Evolutionary conservation across 306 rosid species (phyloP).

Genomic region (Hippophae rhamnoides): DNA sequence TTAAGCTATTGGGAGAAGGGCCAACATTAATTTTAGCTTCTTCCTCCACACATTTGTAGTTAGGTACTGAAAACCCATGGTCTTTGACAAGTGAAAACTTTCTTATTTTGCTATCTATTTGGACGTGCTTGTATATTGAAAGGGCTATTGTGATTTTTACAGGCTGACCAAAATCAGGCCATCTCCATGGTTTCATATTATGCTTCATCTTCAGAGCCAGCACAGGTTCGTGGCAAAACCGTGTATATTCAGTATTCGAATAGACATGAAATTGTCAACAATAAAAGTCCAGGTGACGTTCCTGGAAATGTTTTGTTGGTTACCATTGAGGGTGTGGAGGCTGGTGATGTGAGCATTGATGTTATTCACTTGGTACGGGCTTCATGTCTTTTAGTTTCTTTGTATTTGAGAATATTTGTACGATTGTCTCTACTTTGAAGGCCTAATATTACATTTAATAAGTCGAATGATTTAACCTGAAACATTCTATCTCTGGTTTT

Average conservation of each 20-base stretch:
- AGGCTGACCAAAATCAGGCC: slow-evolving; percentile 84
- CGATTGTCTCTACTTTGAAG: too few species aligned
- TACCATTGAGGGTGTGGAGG: slow-evolving; percentile 87
- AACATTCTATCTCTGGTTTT: too few species aligned
- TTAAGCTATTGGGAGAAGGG: too few species aligned
- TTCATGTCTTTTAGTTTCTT: background rate
- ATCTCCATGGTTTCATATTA: slow-evolving; percentile 87
- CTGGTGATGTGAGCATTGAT: slow-evolving; percentile 95
- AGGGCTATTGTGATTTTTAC: slow-evolving; percentile 18
- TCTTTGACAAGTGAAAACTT: background rate
- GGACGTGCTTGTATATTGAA: background rate
- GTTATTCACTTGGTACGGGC: slow-evolving; percentile 77
- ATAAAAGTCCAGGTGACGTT: slow-evolving; percentile 88
- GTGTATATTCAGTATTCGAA: slow-evolving; percentile 89
- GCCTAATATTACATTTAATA: too few species aligned
- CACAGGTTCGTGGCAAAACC: slow-evolving; percentile 88
- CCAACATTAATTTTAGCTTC: too few species aligned
- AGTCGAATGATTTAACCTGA: too few species aligned
- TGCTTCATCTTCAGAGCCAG: slow-evolving; percentile 91
- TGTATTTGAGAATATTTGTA: too few species aligned
- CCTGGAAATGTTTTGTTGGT: slow-evolving; percentile 91
- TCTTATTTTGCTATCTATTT: background rate
- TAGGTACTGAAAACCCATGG: too few species aligned
- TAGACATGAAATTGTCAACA: slow-evolving; percentile 85
- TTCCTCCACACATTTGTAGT: too few species aligned